Evolutionary conservation across 2,329 filamentous ascomycete species (phyloP).

Genomic region (Penicillium sp.): DNA sequence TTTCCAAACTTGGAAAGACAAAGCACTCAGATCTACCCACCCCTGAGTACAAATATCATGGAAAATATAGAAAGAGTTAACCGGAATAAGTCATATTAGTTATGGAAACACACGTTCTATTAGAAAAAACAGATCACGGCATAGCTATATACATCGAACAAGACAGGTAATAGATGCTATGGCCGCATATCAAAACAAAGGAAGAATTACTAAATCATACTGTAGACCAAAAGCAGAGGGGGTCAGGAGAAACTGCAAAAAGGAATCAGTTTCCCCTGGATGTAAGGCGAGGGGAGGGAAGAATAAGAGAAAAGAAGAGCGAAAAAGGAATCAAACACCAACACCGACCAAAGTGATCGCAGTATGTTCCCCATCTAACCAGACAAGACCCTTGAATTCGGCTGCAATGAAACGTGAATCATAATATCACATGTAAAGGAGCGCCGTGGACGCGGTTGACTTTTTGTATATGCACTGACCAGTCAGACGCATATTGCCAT

Average conservation of each 20-base stretch:
- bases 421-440: conserved; percentile 28
- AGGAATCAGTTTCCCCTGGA: conserved; percentile 2
- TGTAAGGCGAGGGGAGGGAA: not conserved
- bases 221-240: conserved; percentile 9
- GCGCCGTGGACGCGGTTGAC: conserved; percentile 1
- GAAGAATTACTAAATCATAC: conserved; percentile 25
- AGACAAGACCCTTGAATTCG: conserved; percentile 7
- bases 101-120: conserved; percentile 22
- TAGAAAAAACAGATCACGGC: conserved; percentile 10
- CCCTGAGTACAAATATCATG: not conserved
- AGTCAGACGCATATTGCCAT: conserved; percentile 9
- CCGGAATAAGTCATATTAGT: conserved; percentile 18
- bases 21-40: too few species aligned
- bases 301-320: conserved; percentile 8
- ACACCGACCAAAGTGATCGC: conserved; percentile 22
- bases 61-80: not conserved
- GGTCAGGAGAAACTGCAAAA: not conserved
- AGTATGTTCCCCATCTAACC: conserved; percentile 15
- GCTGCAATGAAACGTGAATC: conserved; percentile 31
- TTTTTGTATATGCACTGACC: conserved; percentile 10
- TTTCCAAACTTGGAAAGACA: not conserved
- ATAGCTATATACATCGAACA: conserved; percentile 28
- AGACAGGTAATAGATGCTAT: conserved; percentile 18
- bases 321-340: conserved; percentile 23
- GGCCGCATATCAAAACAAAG: conserved; percentile 10